Evolutionary conservation across 1,139 yeast genomes (phyloP).

Genomic region (Geotrichum restrictum): DNA sequence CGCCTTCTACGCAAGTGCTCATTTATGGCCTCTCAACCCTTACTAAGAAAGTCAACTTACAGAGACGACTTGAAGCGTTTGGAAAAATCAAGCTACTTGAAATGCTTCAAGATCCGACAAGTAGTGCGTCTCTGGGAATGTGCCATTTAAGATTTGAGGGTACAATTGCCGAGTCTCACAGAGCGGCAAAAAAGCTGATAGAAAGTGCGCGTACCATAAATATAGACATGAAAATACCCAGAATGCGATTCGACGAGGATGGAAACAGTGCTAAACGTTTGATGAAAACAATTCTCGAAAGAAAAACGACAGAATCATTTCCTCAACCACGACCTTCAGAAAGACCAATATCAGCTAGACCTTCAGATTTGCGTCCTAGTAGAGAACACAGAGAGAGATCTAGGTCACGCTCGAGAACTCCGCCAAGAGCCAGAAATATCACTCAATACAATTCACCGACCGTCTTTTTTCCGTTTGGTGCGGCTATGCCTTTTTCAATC

Average conservation of each 20-base stretch:
- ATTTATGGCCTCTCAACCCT: slow-evolving; percentile 59
- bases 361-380: background rate
- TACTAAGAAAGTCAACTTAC: slow-evolving; percentile 47
- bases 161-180: slow-evolving; percentile 44
- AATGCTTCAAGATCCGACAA: slow-evolving; percentile 63
- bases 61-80: slow-evolving; percentile 54
- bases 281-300: slow-evolving; percentile 26
- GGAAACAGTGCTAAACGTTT: slow-evolving; percentile 32
- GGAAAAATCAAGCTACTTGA: slow-evolving; percentile 60
- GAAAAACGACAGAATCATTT: slow-evolving; percentile 24
- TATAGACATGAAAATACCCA: slow-evolving; percentile 37
- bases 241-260: slow-evolving; percentile 37
- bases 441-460: slow-evolving; percentile 14
- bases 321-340: slow-evolving; percentile 7
- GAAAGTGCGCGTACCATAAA: slow-evolving; percentile 35
- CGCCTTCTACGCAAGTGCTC: slow-evolving; percentile 67
- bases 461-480: slow-evolving; percentile 3
- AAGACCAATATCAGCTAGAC: background rate
- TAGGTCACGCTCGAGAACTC: slow-evolving; percentile 15
- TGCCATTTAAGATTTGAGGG: slow-evolving; percentile 66
- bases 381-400: slow-evolving; percentile 2
- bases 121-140: slow-evolving; percentile 78
- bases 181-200: slow-evolving; percentile 45
- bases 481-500: slow-evolving; percentile 12
- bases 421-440: background rate